Evolutionary conservation across 306 rosid genomes (phyloP).

Genomic region (Carpinus fangiana): DNA sequence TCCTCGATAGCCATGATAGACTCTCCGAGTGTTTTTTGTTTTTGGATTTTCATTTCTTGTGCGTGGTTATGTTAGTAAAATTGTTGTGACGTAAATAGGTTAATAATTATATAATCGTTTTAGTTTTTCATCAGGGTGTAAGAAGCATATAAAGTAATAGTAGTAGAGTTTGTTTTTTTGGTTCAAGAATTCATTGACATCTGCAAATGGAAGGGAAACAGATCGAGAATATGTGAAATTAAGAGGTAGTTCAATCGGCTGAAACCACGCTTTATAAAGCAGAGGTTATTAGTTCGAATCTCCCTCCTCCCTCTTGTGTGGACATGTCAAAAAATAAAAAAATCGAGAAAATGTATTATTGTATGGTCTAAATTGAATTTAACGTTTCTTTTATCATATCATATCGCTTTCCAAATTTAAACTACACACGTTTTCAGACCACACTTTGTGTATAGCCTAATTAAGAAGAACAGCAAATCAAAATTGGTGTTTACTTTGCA

Average conservation of each 20-base stretch:
- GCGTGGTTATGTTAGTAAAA: background rate
- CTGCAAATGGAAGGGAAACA: background rate
- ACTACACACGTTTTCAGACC: too few relatives aligned
- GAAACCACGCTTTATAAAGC: too few relatives aligned
- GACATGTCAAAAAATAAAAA: too few relatives aligned
- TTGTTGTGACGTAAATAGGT: background rate
- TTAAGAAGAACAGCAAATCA: background rate
- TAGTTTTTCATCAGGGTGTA: background rate
- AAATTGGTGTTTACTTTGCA: background rate
- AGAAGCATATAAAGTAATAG: background rate
- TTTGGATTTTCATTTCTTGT: background rate
- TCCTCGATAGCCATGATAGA: conserved; percentile 19
- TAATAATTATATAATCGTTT: background rate
- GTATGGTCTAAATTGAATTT: too few relatives aligned
- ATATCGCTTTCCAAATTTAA: too few relatives aligned
- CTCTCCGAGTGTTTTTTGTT: background rate
- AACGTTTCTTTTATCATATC: too few relatives aligned
- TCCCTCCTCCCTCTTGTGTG: too few relatives aligned
- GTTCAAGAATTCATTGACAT: background rate
- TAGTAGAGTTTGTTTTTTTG: background rate
- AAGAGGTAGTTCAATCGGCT: too few relatives aligned
- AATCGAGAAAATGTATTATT: too few relatives aligned
- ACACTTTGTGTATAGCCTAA: background rate
- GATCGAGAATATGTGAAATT: too few relatives aligned
- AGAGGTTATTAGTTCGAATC: too few relatives aligned